A percentile compares a stretch with the other conserved stretches of the same genome.
Conservation (phyloP, 2,329 filamentous ascomycete species). For the Beauveria australis region DNA sequence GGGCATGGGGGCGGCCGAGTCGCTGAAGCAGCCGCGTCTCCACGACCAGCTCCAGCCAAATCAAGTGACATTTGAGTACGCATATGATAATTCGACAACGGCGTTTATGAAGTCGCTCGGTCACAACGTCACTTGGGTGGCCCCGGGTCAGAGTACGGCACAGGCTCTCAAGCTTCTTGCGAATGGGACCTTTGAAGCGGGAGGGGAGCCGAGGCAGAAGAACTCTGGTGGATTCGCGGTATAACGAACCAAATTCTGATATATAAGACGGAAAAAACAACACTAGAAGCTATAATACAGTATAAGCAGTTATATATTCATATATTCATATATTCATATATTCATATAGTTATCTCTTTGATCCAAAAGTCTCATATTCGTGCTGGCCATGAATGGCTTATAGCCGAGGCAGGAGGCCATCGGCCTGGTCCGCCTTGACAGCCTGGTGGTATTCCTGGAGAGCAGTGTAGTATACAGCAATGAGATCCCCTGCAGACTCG, state of each 20-base stretch:
- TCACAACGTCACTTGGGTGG: conserved; percentile 68
- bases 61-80: conserved; percentile 59
- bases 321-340: neutral
- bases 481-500: conserved; percentile 12
- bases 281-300: neutral
- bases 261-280: neutral
- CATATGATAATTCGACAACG: conserved; percentile 62
- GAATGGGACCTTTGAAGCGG: conserved; percentile 68
- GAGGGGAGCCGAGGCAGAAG: conserved; percentile 70
- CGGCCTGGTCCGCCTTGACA: conserved; percentile 20
- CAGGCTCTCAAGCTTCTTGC: conserved; percentile 60
- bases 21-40: conserved; percentile 60
- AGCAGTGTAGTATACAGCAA: conserved; percentile 19
- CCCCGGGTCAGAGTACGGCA: conserved; percentile 57
- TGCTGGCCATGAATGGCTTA: neutral
- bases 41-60: conserved; percentile 79
- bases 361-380: neutral
- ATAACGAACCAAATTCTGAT: conserved; percentile 17
- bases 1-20: conserved; percentile 49
- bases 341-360: no score
- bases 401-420: conserved; percentile 14
- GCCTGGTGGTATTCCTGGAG: conserved; percentile 20
- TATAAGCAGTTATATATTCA: neutral
- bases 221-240: conserved; percentile 60
- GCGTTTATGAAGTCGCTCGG: conserved; percentile 57